phyloP scores from a whole-genome alignment of 139 green algal genomes.

The Chlamydomonas applanata region DNA sequence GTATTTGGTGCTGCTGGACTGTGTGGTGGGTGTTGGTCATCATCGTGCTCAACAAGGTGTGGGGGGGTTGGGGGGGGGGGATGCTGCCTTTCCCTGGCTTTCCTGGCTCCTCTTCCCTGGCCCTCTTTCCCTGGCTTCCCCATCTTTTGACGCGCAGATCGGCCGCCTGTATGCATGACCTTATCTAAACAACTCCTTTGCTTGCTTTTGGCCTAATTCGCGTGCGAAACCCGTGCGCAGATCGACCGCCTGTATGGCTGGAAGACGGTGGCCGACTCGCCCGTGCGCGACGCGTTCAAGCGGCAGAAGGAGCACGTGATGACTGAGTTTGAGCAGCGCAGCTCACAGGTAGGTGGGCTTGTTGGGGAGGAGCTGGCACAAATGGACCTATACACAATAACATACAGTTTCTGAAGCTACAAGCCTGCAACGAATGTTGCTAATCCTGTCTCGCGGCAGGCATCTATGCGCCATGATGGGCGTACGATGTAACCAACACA shows the following conservation, averaged over 20 bases:
- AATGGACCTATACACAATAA: too few species aligned
- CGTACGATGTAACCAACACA: too few species aligned
- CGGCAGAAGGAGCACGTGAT: conserved; percentile 70
- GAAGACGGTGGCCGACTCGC: conserved; percentile 72
- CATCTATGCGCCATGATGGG: too few species aligned
- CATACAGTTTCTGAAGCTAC: too few species aligned
- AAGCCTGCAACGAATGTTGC: too few species aligned
- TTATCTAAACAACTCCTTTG: too few species aligned
- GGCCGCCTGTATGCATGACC: conserved; percentile 89
- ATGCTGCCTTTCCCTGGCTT: neutral
- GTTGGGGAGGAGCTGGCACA: neutral
- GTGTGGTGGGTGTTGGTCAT: conserved; percentile 99
- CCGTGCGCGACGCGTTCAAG: conserved; percentile 76
- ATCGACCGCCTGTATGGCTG: conserved; percentile 94
- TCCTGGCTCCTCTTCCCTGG: neutral
- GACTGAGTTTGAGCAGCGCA: conserved; percentile 63
- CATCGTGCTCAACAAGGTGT: conserved; percentile 96
- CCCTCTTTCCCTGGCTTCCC: neutral
- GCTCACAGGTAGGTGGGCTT: too few species aligned
- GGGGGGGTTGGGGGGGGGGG: neutral
- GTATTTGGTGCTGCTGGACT: too few species aligned
- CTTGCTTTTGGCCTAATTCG: neutral
- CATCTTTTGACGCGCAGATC: conserved; percentile 38
- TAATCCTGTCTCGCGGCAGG: too few species aligned
- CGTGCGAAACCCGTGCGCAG: conserved; percentile 21